Percentiles rank a stretch among this genome's conserved stretches.
Conservation (phyloP, 164 flowering plant species). For the Hamamelis virginiana region DNA sequence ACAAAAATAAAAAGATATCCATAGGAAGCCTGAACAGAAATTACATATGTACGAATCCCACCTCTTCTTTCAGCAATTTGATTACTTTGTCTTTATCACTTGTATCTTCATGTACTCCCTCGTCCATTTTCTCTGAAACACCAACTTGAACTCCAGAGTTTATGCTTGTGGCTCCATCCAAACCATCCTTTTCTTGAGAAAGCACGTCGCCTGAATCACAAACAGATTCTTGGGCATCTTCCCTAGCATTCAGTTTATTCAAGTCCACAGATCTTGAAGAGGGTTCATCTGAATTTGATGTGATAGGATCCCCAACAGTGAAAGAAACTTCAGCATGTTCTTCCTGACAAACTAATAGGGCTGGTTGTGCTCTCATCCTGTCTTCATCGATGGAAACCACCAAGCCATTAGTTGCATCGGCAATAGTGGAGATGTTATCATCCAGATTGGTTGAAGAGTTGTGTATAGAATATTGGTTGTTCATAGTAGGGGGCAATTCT, state of each 20-base stretch:
- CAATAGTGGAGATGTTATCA: constrained; percentile 12
- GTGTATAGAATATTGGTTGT: constrained; percentile 21
- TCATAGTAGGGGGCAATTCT: constrained; percentile 18
- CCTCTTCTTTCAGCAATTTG: constrained; percentile 60
- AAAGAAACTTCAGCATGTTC: constrained; percentile 22
- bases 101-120: constrained; percentile 17
- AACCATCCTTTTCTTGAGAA: constrained; percentile 17
- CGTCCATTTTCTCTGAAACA: constrained; percentile 12
- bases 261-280: constrained; percentile 7
- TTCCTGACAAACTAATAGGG: constrained; percentile 17
- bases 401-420: constrained; percentile 20
- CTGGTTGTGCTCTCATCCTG: constrained; percentile 13
- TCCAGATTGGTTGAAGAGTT: constrained; percentile 19
- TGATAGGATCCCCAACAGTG: constrained; percentile 18
- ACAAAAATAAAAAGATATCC: neutral
- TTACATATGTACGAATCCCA: constrained; percentile 12
- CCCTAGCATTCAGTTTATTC: constrained; percentile 19
- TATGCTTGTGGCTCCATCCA: constrained; percentile 15
- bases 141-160: constrained; percentile 12
- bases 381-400: constrained; percentile 18
- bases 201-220: constrained; percentile 16
- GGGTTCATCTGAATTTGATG: constrained; percentile 31
- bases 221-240: constrained; percentile 19
- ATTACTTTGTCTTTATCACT: constrained; percentile 41
- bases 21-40: neutral